Conservation (phyloP, 2,329 filamentous ascomycete species). For the Blastomyces parvus region DNA sequence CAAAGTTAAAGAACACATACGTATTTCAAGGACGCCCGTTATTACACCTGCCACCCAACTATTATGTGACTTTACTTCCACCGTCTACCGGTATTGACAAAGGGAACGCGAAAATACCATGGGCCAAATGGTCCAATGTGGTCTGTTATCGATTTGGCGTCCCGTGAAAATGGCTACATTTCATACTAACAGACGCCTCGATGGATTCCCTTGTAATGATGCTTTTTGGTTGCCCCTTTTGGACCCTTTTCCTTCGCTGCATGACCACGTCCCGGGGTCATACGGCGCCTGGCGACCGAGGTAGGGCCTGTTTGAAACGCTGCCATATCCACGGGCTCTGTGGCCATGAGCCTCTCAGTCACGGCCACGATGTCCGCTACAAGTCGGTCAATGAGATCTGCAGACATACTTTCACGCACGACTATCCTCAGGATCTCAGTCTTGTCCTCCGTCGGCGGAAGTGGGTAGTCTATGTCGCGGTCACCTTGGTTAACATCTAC, state of each 20-base stretch:
- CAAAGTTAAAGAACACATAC: not conserved
- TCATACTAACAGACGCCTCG: conserved; percentile 17
- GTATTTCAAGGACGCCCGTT: not conserved
- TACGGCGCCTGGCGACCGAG: conserved; percentile 36
- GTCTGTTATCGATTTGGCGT: not conserved
- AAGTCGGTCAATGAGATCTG: conserved; percentile 56
- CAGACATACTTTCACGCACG: conserved; percentile 56
- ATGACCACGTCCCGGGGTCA: not conserved
- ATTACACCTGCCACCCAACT: not conserved
- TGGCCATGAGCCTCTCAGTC: conserved; percentile 52
- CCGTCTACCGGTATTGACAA: not conserved
- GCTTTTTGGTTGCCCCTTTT: not conserved
- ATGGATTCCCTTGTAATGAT: conserved; percentile 15
- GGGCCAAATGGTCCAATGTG: not conserved
- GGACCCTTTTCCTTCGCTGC: not conserved
- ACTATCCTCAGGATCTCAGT: conserved; percentile 60
- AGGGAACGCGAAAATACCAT: not conserved
- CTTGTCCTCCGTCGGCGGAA: conserved; percentile 52
- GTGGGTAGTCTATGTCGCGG: conserved; percentile 46
- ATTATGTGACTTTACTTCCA: not conserved
- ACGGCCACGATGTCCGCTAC: conserved; percentile 52
- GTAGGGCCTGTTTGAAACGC: conserved; percentile 36
- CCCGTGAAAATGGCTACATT: not conserved
- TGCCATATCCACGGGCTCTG: conserved; percentile 44
- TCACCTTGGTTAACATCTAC: not conserved